Evolutionary conservation across 441 rosid species (phyloP).

Genomic region (Corymbia calophylla): DNA sequence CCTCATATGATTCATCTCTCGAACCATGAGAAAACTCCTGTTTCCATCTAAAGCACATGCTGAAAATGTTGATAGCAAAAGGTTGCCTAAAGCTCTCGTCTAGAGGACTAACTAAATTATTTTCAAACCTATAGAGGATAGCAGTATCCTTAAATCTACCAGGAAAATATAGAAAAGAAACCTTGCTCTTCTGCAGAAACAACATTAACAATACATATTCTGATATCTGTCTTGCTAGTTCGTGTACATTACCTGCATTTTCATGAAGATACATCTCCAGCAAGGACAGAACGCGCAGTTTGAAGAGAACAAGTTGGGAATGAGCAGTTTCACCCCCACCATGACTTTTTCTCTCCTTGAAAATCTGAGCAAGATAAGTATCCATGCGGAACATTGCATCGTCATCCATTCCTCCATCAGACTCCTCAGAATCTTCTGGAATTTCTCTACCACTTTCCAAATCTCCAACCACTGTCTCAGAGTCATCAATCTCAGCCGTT

Average conservation of each 20-base stretch:
- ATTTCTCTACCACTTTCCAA: constrained; percentile 36
- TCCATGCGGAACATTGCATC: constrained; percentile 99
- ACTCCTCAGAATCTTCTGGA: constrained; percentile 59
- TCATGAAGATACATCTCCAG: constrained; percentile 89
- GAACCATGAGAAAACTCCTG: background rate
- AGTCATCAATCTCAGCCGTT: constrained; percentile 76
- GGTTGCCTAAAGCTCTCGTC: background rate
- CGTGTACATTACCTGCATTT: constrained; percentile 56
- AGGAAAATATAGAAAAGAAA: background rate
- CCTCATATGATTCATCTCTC: background rate
- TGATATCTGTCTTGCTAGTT: background rate
- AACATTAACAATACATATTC: background rate
- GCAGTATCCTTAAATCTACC: background rate
- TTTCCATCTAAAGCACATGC: background rate
- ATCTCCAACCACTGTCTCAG: constrained; percentile 46
- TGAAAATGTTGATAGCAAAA: background rate
- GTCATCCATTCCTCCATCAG: constrained; percentile 92
- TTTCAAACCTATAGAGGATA: background rate
- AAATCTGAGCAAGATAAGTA: constrained; percentile 78
- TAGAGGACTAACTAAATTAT: background rate
- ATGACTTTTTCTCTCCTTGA: constrained; percentile 86
- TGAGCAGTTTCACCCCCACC: constrained; percentile 87
- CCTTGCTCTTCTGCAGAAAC: background rate
- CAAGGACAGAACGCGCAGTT: constrained; percentile 86
- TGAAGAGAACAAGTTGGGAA: constrained; percentile 87